Evolutionary conservation across 305 asterid species (phyloP).

Genomic region (Fraxinus sp.): DNA sequence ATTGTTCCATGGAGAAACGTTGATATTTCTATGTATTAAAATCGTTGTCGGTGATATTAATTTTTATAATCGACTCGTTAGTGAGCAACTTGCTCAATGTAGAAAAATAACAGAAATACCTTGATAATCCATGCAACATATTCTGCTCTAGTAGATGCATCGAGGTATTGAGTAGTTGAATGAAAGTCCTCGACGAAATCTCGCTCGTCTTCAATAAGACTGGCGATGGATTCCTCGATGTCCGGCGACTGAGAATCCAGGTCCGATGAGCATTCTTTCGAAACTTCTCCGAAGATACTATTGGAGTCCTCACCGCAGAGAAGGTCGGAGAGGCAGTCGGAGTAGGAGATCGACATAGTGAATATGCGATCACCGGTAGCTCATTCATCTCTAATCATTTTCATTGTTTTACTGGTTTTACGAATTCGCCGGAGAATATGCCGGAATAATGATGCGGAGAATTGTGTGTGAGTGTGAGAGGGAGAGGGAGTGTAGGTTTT

Average conservation of each 20-base stretch:
- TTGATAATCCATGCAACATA: conserved; percentile 85
- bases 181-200: conserved; percentile 34
- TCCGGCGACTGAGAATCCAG: conserved; percentile 42
- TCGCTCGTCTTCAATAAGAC: conserved; percentile 66
- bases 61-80: not conserved
- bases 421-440: conserved; percentile 42
- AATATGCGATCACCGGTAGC: conserved; percentile 10
- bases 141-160: conserved; percentile 57
- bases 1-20: not conserved
- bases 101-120: conserved; percentile 40
- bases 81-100: conserved; percentile 18
- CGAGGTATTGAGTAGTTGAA: conserved; percentile 40
- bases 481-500: not conserved
- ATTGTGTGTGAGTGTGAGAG: conserved; percentile 24
- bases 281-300: conserved; percentile 42
- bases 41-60: not conserved
- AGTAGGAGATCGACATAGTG: conserved; percentile 67
- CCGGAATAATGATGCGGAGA: conserved; percentile 41
- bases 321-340: conserved; percentile 82
- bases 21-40: not conserved
- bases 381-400: conserved; percentile 41
- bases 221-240: conserved; percentile 65
- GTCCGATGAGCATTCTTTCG: conserved; percentile 69
- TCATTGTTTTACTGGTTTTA: not conserved
- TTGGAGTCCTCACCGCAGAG: conserved; percentile 75